phyloP scores from a whole-genome alignment of 345 rosid genomes.

The Euphorbia lathyris region DNA sequence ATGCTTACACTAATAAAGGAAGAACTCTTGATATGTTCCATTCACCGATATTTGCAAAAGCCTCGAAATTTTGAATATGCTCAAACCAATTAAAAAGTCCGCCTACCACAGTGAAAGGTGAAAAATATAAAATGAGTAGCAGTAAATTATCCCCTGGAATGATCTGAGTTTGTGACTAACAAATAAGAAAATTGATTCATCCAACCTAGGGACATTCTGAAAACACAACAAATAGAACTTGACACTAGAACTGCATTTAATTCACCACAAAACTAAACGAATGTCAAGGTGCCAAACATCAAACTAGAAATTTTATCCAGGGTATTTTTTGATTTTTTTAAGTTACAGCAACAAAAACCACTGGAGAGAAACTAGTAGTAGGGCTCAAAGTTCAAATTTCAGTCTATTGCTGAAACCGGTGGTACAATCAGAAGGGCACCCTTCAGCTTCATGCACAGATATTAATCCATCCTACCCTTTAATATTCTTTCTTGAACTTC shows the following conservation, averaged over 20 bases:
- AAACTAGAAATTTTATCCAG: not conserved
- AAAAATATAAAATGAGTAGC: too few relatives aligned
- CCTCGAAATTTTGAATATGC: too few relatives aligned
- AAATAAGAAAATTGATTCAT: not conserved
- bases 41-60: too few relatives aligned
- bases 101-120: too few relatives aligned
- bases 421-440: not conserved
- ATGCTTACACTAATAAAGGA: too few relatives aligned
- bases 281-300: not conserved
- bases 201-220: not conserved
- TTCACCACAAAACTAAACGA: not conserved
- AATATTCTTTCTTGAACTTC: conserved; percentile 80
- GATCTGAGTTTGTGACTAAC: too few relatives aligned
- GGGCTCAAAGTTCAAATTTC: too few relatives aligned
- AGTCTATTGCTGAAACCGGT: not conserved
- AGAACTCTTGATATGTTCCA: too few relatives aligned
- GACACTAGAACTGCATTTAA: not conserved
- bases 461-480: conserved; percentile 97
- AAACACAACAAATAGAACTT: not conserved
- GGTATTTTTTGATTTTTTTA: not conserved
- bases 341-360: conserved; percentile 2
- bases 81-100: too few relatives aligned
- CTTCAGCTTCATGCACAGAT: conserved; percentile 10
- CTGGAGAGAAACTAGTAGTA: not conserved
- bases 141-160: too few relatives aligned